Evolutionary conservation across 331 rosid genomes (phyloP), one percentile per base, ranked within the genome.

Genomic region (Dryas integrifolia): DNA sequence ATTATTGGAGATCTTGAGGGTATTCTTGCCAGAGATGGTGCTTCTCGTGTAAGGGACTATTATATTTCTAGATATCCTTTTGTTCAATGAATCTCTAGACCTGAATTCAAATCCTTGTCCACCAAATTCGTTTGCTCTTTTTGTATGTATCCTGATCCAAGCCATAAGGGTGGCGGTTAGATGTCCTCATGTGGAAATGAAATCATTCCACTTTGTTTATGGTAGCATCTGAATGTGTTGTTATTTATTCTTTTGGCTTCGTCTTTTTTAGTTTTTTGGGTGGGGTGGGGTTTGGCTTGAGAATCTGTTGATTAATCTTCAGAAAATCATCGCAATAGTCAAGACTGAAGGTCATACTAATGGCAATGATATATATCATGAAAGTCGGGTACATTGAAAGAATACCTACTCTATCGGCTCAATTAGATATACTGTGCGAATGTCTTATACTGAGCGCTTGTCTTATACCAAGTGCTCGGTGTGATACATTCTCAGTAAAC

Each of bases 1-100:
- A 89, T 92, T 58, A 92, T 85, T 49, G 97, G 97, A 5, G 97
- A 92, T 83, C 92, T 92, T 45, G 96, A 92, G 73, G 97, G 97
- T 56, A 85, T 89, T 82, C 85, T 92, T 4, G 89, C 97, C 45
- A 83, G 96, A 51, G 93, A 89, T 6, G 97, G 97, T 49, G 86
- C 92, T 30, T 88, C 97, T 24, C 85, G 90, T n/a, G 89, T 86
- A 46, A 85, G 87, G 81, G 97, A 89, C 21, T 89, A 80, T 75
- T 92, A 83, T 70, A 51, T 88, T 51, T 86, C 97, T 56, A 82
- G 94, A 72, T 83, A 86, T 51, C 97, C 97, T 71, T 86, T 89
- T 75, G 84, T 88, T 79, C 92, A 88, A 77, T 88, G 85, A 76
- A 65, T 76, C 43, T 69, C 69, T 47, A 18, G 53, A 68, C 73